Conservation (phyloP, 2,329 filamentous ascomycete genomes). For the Boeremia lycopersici region DNA sequence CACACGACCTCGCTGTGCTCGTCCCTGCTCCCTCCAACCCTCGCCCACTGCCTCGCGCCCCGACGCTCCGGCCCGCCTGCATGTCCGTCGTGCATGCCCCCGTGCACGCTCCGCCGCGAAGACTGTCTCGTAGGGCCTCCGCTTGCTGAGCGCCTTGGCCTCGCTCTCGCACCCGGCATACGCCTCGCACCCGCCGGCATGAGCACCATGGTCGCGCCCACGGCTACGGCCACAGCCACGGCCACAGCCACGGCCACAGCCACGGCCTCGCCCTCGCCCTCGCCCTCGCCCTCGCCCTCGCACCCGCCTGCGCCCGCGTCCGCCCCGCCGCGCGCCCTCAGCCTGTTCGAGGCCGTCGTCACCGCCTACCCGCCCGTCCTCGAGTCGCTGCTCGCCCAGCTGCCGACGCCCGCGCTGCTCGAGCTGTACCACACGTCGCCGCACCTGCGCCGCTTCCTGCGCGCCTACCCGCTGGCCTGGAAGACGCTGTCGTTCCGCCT, state of each 20-base stretch:
- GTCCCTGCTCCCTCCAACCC: no score
- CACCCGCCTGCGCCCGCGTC: neutral
- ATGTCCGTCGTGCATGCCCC: slow-evolving; percentile 37
- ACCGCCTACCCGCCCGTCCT: slow-evolving; percentile 63
- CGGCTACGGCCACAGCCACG: neutral
- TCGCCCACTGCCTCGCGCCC: slow-evolving; percentile 11
- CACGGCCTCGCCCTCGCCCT: no score
- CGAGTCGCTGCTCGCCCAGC: slow-evolving; percentile 63
- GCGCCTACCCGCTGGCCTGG: slow-evolving; percentile 65
- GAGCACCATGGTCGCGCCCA: slow-evolving; percentile 4
- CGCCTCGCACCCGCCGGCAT: no score
- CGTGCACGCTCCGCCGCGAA: slow-evolving; percentile 35
- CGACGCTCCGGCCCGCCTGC: slow-evolving; percentile 26
- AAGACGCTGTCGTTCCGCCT: slow-evolving; percentile 65
- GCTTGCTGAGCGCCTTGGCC: slow-evolving; percentile 34
- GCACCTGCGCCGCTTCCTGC: slow-evolving; percentile 61
- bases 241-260: neutral
- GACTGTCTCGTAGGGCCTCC: slow-evolving; percentile 33
- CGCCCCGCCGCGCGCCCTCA: slow-evolving; percentile 25
- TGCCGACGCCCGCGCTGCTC: slow-evolving; percentile 62
- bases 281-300: neutral
- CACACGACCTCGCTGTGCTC: slow-evolving; percentile 44
- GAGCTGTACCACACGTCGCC: slow-evolving; percentile 64
- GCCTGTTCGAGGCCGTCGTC: slow-evolving; percentile 60
- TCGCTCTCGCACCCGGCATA: no score